Percentiles rank a stretch among this genome's conserved stretches.
Evolutionary conservation across 441 rosid genomes (phyloP).

Genomic region (Populus hybrid): DNA sequence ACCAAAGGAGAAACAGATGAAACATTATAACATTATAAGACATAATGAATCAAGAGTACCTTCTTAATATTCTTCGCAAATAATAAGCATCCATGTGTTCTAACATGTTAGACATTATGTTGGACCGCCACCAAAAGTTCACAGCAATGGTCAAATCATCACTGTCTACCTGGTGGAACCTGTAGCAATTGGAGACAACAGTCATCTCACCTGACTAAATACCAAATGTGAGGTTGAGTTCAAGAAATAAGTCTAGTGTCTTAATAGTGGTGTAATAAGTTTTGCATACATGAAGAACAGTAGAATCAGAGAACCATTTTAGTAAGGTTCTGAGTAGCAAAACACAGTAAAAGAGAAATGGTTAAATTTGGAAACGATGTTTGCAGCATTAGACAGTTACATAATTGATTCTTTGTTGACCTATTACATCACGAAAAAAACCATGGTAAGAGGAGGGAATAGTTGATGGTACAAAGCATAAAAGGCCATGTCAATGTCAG

Average conservation of each 20-base stretch:
- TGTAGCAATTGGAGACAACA: constrained; percentile 32
- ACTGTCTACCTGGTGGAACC: constrained; percentile 93
- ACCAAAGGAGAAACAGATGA: no score
- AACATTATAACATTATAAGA: not conserved
- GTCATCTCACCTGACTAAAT: constrained; percentile 19
- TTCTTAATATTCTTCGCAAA: constrained; percentile 72
- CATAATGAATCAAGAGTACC: constrained; percentile 36
- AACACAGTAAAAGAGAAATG: not conserved
- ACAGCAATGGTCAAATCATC: constrained; percentile 76
- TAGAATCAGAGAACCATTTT: constrained; percentile 3
- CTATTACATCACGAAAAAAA: not conserved
- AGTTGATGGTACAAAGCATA: not conserved
- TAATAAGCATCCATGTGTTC: constrained; percentile 94
- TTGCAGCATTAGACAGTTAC: not conserved
- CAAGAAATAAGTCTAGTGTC: not conserved
- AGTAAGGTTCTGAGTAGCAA: not conserved
- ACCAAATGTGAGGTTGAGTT: constrained; percentile 9
- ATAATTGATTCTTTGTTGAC: not conserved
- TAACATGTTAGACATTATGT: constrained; percentile 50
- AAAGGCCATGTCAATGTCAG: not conserved
- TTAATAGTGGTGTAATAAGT: not conserved
- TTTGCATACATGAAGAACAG: not conserved
- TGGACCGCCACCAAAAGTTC: constrained; percentile 93
- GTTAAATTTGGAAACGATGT: not conserved
- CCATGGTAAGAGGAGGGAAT: not conserved